These are phyloP conservation scores for Debaryomycetaceae sp. DNA, from an alignment of 1,139 yeast species.

Conservation along the genomic window DNA sequence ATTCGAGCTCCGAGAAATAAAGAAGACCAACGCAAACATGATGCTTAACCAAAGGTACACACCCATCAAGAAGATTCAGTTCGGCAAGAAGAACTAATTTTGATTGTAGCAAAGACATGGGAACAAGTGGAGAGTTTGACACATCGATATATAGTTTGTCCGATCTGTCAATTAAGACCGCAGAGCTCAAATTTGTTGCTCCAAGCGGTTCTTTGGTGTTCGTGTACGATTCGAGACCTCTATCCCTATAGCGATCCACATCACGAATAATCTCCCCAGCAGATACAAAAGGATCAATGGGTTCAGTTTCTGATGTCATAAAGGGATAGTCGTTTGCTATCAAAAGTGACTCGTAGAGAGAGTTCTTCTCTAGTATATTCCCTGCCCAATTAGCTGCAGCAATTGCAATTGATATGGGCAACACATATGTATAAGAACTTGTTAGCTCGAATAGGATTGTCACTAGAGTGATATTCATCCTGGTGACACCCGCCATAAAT, in stretches of 20 bases:
- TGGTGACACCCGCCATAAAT: conserved; percentile 64
- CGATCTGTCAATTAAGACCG: background rate
- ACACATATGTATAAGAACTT: conserved; percentile 56
- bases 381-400: conserved; percentile 62
- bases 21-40: conserved; percentile 45
- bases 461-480: conserved; percentile 63
- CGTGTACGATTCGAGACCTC: background rate
- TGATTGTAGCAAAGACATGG: conserved; percentile 27
- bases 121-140: conserved; percentile 32
- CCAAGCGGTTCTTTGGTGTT: background rate
- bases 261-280: conserved; percentile 20
- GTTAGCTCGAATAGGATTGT: conserved; percentile 60
- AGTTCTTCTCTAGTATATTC: conserved; percentile 47
- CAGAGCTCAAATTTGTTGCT: background rate
- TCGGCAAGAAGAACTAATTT: conserved; percentile 36
- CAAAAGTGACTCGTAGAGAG: conserved; percentile 51
- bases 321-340: conserved; percentile 55
- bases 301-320: conserved; percentile 40
- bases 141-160: conserved; percentile 34
- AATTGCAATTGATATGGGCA: conserved; percentile 57
- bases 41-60: conserved; percentile 44
- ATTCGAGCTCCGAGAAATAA: conserved; percentile 52
- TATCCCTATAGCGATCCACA: conserved; percentile 6
- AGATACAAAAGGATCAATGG: conserved; percentile 30
- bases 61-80: conserved; percentile 50